Conservation (phyloP, 768 basidiomycete species). For the Albatrellus ellisii region DNA sequence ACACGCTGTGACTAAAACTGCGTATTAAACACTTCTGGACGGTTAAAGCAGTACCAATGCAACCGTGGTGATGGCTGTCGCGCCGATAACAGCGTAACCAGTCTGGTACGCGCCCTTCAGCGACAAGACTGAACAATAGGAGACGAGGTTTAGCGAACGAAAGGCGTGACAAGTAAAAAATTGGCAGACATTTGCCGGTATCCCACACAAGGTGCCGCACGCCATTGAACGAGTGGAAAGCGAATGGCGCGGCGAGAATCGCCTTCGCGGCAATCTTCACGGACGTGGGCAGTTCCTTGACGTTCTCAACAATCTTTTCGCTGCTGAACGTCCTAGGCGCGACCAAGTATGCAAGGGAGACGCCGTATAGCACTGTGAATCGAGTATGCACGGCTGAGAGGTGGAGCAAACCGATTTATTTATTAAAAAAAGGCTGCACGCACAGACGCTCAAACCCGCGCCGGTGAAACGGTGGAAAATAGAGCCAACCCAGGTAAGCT, state of each 20-base stretch:
- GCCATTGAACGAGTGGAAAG: conserved; percentile 87
- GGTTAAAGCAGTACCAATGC: conserved; percentile 44
- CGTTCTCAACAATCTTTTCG: conserved; percentile 58
- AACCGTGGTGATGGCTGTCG: conserved; percentile 61
- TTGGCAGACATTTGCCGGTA: conserved; percentile 64
- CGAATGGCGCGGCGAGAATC: conserved; percentile 74
- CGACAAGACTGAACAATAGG: conserved; percentile 43
- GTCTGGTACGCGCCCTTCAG: conserved; percentile 71
- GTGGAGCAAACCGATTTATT: background rate
- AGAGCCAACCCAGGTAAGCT: conserved; percentile 82
- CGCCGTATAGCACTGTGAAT: conserved; percentile 68
- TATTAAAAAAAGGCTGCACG: conserved; percentile 19
- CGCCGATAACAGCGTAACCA: conserved; percentile 77
- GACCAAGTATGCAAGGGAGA: conserved; percentile 74
- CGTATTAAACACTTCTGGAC: too few species aligned
- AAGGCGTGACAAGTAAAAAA: background rate
- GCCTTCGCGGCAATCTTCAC: conserved; percentile 69
- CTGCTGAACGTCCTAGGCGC: conserved; percentile 75
- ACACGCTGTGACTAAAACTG: too few species aligned
- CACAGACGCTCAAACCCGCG: conserved; percentile 62
- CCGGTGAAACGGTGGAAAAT: conserved; percentile 87
- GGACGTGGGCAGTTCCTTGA: conserved; percentile 57
- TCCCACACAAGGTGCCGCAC: conserved; percentile 89
- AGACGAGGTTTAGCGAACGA: background rate
- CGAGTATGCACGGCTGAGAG: background rate